Conservation (phyloP, 441 rosid genomes). For the Erodium moschatum region DNA sequence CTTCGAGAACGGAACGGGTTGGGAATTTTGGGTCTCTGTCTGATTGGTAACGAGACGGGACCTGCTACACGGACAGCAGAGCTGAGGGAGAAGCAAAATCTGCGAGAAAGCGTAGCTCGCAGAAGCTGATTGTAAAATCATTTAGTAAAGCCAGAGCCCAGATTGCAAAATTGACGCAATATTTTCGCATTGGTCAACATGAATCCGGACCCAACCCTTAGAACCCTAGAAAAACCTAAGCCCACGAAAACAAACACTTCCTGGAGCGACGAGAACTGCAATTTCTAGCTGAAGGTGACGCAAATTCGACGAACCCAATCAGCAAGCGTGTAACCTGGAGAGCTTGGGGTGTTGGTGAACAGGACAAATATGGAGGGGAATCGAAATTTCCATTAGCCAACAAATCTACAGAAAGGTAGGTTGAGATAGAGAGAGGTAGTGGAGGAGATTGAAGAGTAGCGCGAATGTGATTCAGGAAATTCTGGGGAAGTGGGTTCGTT, state of each 20-base stretch:
- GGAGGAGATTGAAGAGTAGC: neutral
- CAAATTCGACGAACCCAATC: neutral
- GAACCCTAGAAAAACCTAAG: too few species aligned
- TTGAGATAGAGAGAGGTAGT: neutral
- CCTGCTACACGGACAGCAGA: too few species aligned
- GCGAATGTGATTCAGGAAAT: neutral
- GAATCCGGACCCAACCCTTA: constrained; percentile 5
- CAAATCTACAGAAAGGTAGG: too few species aligned
- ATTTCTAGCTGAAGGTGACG: neutral
- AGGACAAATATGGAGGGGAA: constrained; percentile 14
- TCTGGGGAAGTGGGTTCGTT: neutral
- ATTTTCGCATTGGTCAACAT: constrained; percentile 25
- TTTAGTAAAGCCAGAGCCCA: constrained; percentile 29
- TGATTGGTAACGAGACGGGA: neutral
- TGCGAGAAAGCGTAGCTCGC: constrained; percentile 28
- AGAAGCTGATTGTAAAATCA: constrained; percentile 49
- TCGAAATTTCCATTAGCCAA: constrained; percentile 15
- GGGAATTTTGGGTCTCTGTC: constrained; percentile 8
- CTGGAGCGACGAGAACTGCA: neutral
- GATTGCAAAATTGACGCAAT: constrained; percentile 11
- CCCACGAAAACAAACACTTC: neutral
- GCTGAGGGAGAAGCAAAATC: constrained; percentile 20
- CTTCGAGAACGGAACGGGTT: constrained; percentile 17
- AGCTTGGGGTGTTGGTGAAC: constrained; percentile 13
- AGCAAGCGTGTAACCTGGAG: constrained; percentile 13